Base-by-base conservation (phyloP, 768 basidiomycete genomes). In the Brasilioporus rufonigricans region DNA sequence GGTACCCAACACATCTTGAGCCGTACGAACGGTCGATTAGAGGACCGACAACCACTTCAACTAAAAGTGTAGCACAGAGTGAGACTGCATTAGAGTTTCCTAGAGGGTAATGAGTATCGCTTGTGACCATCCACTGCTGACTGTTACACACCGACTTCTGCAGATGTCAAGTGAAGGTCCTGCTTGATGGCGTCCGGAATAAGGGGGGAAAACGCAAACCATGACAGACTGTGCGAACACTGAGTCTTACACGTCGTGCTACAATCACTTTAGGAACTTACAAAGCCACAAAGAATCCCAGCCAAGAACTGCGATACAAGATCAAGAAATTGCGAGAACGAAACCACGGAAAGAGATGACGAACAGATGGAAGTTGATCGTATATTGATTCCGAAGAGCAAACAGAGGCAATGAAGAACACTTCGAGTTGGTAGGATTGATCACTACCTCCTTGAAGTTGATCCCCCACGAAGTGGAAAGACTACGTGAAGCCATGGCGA, bases 141-240 rank as follows among this genome's bases (percentile, higher is more conserved):
- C 27, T 9, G 23, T 21, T 13, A 51, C 65, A 19, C 24, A 71
- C 71, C 76, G 23, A 84, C 72, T 66, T 84, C 72, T 5, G 63
- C 71, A 11, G 71, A 58, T 3, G 79, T 78, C 21, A 85, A 69
- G 1, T 76, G 66, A 51, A 85, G 73, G 66, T 85, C 83, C 24
- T 63, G 61, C 57, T 76, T 77, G 68, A 85, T 83, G 33, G 76
- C 80, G 13, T 80, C 79, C 1, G 82, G 79, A 35, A 82, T 76
- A 16, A 85, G 76, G 0, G 83, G 83, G 18, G 82, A 73, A 60
- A 85, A 84, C 2, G 83, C 82, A 52, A 84, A 84, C 84, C 82
- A 79, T 1, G 73, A 72, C 27, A 74, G 48, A 41, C 73, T 11
- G 35, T 14, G n/a, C 4, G 19, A n/a, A 41, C 23, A 33, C 14